A percentile compares a stretch with the other conserved stretches of the same genome.
These are phyloP conservation scores for Hemisphaericaspora xylofermentans DNA, from an alignment of 1,139 yeast species.

Conservation along the genomic window DNA sequence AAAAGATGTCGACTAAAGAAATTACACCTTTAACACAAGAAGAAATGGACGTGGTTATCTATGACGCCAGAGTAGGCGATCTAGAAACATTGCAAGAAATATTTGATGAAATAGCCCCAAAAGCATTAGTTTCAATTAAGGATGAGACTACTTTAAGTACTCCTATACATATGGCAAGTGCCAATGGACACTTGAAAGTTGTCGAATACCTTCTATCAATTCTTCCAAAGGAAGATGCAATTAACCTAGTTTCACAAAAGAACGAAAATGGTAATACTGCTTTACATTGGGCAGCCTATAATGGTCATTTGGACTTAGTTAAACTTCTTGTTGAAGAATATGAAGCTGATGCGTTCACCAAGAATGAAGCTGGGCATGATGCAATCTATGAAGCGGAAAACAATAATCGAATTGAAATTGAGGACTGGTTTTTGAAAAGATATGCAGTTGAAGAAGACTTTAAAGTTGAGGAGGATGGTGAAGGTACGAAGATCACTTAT, in stretches of 20 bases:
- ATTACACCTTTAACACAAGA: slow-evolving; percentile 47
- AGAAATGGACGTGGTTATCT: slow-evolving; percentile 76
- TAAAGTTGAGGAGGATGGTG: slow-evolving; percentile 44
- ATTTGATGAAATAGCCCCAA: slow-evolving; percentile 60
- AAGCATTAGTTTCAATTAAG: slow-evolving; percentile 48
- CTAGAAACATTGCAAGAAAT: slow-evolving; percentile 68
- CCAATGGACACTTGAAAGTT: slow-evolving; percentile 82
- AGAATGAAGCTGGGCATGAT: slow-evolving; percentile 77
- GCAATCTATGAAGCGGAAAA: slow-evolving; percentile 86
- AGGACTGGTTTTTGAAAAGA: slow-evolving; percentile 68
- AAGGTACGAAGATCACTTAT: slow-evolving; percentile 46
- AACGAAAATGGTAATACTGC: slow-evolving; percentile 91
- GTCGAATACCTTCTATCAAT: slow-evolving; percentile 59
- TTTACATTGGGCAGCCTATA: slow-evolving; percentile 91
- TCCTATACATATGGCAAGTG: slow-evolving; percentile 92
- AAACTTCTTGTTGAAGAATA: slow-evolving; percentile 68
- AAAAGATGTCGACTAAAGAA: slow-evolving; percentile 7
- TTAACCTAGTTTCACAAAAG: slow-evolving; percentile 48
- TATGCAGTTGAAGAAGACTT: slow-evolving; percentile 66
- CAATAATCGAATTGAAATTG: slow-evolving; percentile 62
- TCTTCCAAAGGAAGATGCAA: slow-evolving; percentile 44
- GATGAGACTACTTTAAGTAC: slow-evolving; percentile 70
- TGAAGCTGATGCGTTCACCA: slow-evolving; percentile 76
- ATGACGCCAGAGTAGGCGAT: slow-evolving; percentile 87
- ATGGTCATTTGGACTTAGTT: slow-evolving; percentile 78